Evolutionary conservation across 805 yeast species (phyloP).

Genomic region (Ogataea thermomethanolica): DNA sequence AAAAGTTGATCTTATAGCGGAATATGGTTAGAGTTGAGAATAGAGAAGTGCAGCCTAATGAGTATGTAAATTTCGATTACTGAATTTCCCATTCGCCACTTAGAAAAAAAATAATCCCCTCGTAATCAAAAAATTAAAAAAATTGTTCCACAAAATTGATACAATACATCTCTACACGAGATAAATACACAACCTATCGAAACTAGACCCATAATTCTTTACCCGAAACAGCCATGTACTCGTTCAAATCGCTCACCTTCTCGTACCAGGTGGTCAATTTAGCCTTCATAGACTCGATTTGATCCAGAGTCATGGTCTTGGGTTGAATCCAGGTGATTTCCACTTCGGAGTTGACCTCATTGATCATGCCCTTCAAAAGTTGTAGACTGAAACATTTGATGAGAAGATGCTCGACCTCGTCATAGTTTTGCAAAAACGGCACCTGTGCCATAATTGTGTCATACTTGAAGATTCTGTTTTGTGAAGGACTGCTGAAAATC

Average conservation of each 20-base stretch:
- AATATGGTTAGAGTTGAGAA: no score
- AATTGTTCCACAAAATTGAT: neutral
- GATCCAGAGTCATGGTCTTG: constrained; percentile 78
- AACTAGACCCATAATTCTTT: constrained; percentile 56
- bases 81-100: constrained; percentile 11
- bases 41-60: no score
- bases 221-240: constrained; percentile 59
- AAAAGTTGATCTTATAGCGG: neutral
- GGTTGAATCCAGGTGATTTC: constrained; percentile 95
- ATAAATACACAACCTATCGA: neutral
- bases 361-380: constrained; percentile 83
- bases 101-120: constrained; percentile 1
- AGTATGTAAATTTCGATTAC: neutral
- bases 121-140: neutral
- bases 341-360: constrained; percentile 76
- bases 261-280: constrained; percentile 76
- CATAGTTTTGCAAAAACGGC: constrained; percentile 54
- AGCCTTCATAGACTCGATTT: constrained; percentile 70
- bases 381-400: constrained; percentile 88
- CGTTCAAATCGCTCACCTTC: constrained; percentile 63
- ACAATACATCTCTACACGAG: constrained; percentile 5
- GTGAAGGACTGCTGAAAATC: constrained; percentile 71
- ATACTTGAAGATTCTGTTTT: constrained; percentile 70
- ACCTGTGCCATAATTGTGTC: constrained; percentile 65
- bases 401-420: constrained; percentile 84